Conservation (phyloP, 352 stramenopile species). For the Aphanomyces euteiches region DNA sequence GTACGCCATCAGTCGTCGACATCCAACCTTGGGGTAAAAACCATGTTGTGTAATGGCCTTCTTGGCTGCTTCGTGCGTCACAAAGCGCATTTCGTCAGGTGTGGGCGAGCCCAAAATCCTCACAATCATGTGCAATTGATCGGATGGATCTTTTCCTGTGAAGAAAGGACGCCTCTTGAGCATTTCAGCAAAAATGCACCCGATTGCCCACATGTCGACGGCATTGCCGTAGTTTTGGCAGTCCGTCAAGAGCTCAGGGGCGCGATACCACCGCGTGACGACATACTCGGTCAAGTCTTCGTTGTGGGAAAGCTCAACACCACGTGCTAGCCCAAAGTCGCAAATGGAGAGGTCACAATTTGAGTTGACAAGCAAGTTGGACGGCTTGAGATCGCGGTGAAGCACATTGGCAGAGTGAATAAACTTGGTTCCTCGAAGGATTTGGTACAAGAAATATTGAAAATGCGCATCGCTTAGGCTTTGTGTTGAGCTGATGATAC, state of each 20-base stretch:
- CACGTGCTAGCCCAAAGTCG: conserved; percentile 90
- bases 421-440: conserved; percentile 95
- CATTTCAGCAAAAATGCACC: conserved; percentile 99
- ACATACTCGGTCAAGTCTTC: conserved; percentile 85
- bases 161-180: conserved; percentile 92
- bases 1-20: neutral
- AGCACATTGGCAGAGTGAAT: conserved; percentile 97
- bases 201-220: conserved; percentile 95
- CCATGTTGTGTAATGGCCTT: conserved; percentile 79
- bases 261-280: conserved; percentile 88
- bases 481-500: conserved; percentile 87
- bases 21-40: conserved; percentile 74
- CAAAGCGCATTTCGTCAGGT: conserved; percentile 95
- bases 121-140: conserved; percentile 85
- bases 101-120: conserved; percentile 91
- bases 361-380: conserved; percentile 86
- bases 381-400: conserved; percentile 83
- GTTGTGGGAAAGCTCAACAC: conserved; percentile 81
- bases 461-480: conserved; percentile 83
- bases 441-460: conserved; percentile 89
- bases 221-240: conserved; percentile 96
- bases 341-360: conserved; percentile 89
- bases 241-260: conserved; percentile 76
- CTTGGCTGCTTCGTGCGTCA: conserved; percentile 90
- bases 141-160: conserved; percentile 70